Base-by-base conservation (phyloP, 2,329 filamentous ascomycete species). In the Aspergillus sp. region DNA sequence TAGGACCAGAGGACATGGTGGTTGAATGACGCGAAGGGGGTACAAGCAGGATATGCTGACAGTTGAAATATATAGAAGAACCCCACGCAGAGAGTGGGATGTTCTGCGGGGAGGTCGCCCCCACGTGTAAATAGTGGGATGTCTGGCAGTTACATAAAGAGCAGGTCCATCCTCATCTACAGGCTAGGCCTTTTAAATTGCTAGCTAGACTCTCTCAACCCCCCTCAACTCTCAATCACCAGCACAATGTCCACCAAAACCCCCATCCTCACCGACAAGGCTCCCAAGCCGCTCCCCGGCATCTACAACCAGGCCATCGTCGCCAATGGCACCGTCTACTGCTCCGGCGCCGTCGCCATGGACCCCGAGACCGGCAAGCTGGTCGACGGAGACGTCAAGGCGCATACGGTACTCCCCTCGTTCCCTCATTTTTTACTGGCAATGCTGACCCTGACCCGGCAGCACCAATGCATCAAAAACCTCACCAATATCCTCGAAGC, bases 251-350 rank as follows among this genome's bases (percentile, higher is more conserved):
- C 61, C 15, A 45, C 51, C 29, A 63, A 57, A 45, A 51, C 55
- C 34, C 52, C 53, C 19, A 59, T 73, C 19, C 47, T 60, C 27
- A 72, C 68, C 11, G 49, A 58, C 30, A 68, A 68, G 41, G 67
- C 71, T 8, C 72, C 67, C 19, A 57, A 63, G 40, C 69, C 72
- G 15, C 54, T 73, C 25, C 71, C 70, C 0, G 54, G 56, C 2
- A 68, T 76, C 45, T 72, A 75, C 53, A 75, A 69, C 2, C 72
- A 80, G 48, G 76, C 74, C 25, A 64, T 80, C 44, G 67, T 73
- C 42, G 68, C 69, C 54, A 75, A 77, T 48, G 78, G 76, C 46
- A 72, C 79, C 53, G 74, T 84, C n/a, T 83, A 80, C 62, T 81
- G 78, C 62, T 80, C 75, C 2, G 80, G 79, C 15, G 68, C 67